These are phyloP conservation scores for Anisodus acutangulus DNA, from an alignment of 257 asterid species.

Conservation along the genomic window DNA sequence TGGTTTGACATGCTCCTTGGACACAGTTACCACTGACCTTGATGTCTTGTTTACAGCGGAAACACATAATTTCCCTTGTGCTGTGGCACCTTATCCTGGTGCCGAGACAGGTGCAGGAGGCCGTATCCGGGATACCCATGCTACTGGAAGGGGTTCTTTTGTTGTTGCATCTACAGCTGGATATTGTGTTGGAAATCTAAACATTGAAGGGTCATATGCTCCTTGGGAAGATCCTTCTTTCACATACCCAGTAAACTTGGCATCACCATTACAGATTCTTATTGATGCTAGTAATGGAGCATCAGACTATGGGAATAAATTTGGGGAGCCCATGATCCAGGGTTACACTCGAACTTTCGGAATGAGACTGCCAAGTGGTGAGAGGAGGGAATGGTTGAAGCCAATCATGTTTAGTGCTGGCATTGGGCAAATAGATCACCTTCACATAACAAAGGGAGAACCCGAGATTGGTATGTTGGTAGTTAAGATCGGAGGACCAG, in stretches of 20 bases:
- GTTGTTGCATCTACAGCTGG: slow-evolving; percentile 94
- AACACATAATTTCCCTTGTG: slow-evolving; percentile 97
- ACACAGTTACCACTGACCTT: slow-evolving; percentile 54
- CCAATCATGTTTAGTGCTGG: slow-evolving; percentile 98
- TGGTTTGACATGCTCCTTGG: slow-evolving; percentile 73
- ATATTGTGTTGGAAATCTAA: slow-evolving; percentile 89
- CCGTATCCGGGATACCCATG: slow-evolving; percentile 93
- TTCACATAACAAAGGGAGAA: slow-evolving; percentile 76
- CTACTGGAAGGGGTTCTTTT: slow-evolving; percentile 89
- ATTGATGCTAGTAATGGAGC: slow-evolving; percentile 94
- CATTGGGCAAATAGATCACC: slow-evolving; percentile 88
- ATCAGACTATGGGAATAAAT: slow-evolving; percentile 91
- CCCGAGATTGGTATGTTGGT: slow-evolving; percentile 93
- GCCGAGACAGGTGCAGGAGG: slow-evolving; percentile 99
- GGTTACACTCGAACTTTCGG: slow-evolving; percentile 93
- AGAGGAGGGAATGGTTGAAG: slow-evolving; percentile 91
- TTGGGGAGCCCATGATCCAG: slow-evolving; percentile 93
- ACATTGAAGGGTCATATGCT: slow-evolving; percentile 85
- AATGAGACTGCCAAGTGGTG: slow-evolving; percentile 90
- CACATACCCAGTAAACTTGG: slow-evolving; percentile 77
- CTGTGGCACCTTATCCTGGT: slow-evolving; percentile 97
- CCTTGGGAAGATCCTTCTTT: slow-evolving; percentile 91
- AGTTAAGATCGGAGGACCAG: slow-evolving; percentile 97
- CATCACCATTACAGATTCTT: slow-evolving; percentile 84
- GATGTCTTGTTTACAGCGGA: slow-evolving; percentile 90